These are phyloP conservation scores for Curvularia spicifera DNA, from an alignment of 2,329 filamentous ascomycete species.

Conservation along the genomic window DNA sequence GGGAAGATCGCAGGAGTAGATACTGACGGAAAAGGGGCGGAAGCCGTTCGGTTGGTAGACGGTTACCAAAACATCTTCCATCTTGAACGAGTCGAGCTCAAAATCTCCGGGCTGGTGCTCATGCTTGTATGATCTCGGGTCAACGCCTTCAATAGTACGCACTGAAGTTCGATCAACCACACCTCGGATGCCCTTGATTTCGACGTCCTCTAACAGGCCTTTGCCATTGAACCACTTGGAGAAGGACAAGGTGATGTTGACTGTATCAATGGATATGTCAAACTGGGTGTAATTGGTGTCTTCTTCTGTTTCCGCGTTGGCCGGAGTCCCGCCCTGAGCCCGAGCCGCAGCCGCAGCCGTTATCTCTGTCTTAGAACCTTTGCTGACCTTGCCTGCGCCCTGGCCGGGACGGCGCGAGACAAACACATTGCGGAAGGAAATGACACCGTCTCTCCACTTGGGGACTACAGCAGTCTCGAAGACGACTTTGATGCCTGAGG, in stretches of 20 bases:
- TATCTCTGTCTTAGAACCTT: conserved; percentile 84
- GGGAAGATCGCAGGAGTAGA: conserved; percentile 93
- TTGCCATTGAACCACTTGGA: conserved; percentile 99
- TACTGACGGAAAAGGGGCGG: conserved; percentile 93
- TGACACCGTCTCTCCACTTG: conserved; percentile 93
- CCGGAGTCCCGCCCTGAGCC: conserved; percentile 49
- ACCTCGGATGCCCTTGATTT: conserved; percentile 90
- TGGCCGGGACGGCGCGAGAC: conserved; percentile 90
- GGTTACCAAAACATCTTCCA: conserved; percentile 91
- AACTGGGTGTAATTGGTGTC: conserved; percentile 99
- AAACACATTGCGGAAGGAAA: conserved; percentile 95
- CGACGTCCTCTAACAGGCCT: conserved; percentile 87
- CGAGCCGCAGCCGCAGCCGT: conserved; percentile 84
- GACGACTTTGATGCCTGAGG: conserved; percentile 89
- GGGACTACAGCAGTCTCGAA: conserved; percentile 98
- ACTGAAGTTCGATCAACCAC: conserved; percentile 91
- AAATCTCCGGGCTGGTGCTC: conserved; percentile 92
- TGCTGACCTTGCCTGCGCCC: conserved; percentile 80
- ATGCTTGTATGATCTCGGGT: conserved; percentile 87
- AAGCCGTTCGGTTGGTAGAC: conserved; percentile 90
- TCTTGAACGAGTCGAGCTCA: conserved; percentile 94
- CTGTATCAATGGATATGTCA: conserved; percentile 90
- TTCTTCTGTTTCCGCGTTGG: conserved; percentile 65
- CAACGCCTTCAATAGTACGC: conserved; percentile 71
- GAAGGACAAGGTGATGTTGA: conserved; percentile 96